Evolutionary conservation across 2,329 filamentous ascomycete species (phyloP).

Genomic region (Xylaria sp.): DNA sequence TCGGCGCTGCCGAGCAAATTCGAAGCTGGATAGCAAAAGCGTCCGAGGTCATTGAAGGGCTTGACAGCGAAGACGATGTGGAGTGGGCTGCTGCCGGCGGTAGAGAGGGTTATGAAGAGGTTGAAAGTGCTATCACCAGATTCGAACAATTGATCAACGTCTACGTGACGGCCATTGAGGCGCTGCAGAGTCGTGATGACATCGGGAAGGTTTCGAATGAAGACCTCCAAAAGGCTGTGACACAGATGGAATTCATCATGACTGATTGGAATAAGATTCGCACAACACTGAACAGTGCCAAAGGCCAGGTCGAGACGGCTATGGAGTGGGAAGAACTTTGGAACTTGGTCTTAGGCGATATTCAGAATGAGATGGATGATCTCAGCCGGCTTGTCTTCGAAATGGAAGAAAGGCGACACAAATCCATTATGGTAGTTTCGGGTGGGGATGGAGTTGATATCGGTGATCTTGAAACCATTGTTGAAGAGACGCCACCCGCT

Average conservation of each 20-base stretch:
- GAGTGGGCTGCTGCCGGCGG: slow-evolving; percentile 95
- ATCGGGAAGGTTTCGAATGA: slow-evolving; percentile 72
- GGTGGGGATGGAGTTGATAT: slow-evolving; percentile 76
- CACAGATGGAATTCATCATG: slow-evolving; percentile 88
- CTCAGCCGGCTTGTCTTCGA: slow-evolving; percentile 86
- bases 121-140: slow-evolving; percentile 74
- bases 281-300: slow-evolving; percentile 75
- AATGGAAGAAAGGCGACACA: slow-evolving; percentile 95
- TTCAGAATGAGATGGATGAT: slow-evolving; percentile 83
- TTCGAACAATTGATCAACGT: slow-evolving; percentile 92
- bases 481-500: slow-evolving; percentile 78
- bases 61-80: slow-evolving; percentile 95
- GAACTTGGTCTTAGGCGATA: slow-evolving; percentile 91
- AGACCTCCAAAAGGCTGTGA: slow-evolving; percentile 76
- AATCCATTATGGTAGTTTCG: slow-evolving; percentile 68
- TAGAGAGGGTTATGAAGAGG: slow-evolving; percentile 75
- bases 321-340: slow-evolving; percentile 99
- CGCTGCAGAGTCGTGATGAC: slow-evolving; percentile 79
- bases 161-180: slow-evolving; percentile 92
- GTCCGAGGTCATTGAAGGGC: slow-evolving; percentile 81
- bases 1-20: slow-evolving; percentile 90
- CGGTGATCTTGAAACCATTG: slow-evolving; percentile 88
- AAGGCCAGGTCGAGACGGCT: slow-evolving; percentile 90
- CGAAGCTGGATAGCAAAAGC: slow-evolving; percentile 93
- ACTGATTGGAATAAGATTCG: slow-evolving; percentile 85